These are phyloP conservation scores for Rutstroemia sp. DNA, from an alignment of 2,329 filamentous ascomycete genomes.

Conservation along the genomic window DNA sequence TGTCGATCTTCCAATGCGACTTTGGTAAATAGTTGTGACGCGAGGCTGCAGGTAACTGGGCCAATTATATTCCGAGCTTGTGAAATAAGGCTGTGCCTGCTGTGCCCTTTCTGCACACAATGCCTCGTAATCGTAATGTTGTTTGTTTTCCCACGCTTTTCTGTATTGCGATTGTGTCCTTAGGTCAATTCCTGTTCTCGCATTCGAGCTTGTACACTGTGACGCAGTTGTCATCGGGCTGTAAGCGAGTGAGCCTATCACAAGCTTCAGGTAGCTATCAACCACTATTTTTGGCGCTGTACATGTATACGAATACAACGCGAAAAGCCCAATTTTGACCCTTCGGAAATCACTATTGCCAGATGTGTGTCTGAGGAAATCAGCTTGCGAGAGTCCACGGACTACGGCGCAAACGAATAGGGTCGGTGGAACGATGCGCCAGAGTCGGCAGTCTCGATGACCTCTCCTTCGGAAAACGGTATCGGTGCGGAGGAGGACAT, in stretches of 20 bases:
- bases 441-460: conserved; percentile 48
- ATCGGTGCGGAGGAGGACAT: conserved; percentile 50
- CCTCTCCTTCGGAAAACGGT: conserved; percentile 57
- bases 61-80: background rate
- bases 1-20: no score
- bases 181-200: background rate
- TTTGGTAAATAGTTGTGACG: background rate
- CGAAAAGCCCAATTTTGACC: background rate
- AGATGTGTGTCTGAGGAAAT: conserved; percentile 18
- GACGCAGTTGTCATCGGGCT: conserved; percentile 5
- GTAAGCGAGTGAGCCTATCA: conserved; percentile 8
- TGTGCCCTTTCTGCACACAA: background rate
- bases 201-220: background rate
- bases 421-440: conserved; percentile 25
- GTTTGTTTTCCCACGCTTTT: background rate
- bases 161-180: background rate
- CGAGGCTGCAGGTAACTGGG: background rate
- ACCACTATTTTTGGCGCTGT: background rate
- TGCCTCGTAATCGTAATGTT: background rate
- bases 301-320: background rate
- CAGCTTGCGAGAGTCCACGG: conserved; percentile 17
- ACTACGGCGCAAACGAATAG: conserved; percentile 24
- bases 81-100: background rate
- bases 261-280: conserved; percentile 4
- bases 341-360: background rate